A percentile compares a stretch with the other conserved stretches of the same genome.
phyloP scores from a whole-genome alignment of 305 asterid genomes.

The Solanum hybrid region DNA sequence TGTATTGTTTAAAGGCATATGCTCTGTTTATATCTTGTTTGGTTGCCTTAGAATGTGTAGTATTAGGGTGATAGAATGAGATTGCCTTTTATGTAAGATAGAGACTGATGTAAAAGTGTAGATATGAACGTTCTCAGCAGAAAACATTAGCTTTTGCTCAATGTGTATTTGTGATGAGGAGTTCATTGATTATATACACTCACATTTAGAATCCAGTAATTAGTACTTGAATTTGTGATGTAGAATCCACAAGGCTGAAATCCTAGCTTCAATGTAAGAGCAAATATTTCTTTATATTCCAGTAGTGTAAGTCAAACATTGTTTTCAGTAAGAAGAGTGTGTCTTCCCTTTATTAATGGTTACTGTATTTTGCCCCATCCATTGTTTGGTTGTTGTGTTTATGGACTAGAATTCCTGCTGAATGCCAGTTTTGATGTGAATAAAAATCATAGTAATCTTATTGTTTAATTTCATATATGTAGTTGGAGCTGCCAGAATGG shows the following conservation, averaged over 20 bases:
- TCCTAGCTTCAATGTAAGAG: background rate
- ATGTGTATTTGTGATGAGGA: background rate
- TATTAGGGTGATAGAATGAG: background rate
- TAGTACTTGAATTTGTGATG: background rate
- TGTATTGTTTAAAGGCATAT: background rate
- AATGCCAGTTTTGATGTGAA: background rate
- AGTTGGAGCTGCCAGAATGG: constrained; percentile 47
- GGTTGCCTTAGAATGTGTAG: background rate
- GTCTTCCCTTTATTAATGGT: background rate
- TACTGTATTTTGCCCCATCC: background rate
- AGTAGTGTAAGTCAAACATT: background rate
- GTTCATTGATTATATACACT: background rate
- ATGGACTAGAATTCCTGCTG: background rate
- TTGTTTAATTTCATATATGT: background rate
- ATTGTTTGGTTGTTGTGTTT: too few relatives aligned
- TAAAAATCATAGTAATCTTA: background rate
- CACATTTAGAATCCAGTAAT: background rate
- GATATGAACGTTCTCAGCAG: background rate
- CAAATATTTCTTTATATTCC: background rate
- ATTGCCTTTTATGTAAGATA: background rate
- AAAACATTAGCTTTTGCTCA: background rate
- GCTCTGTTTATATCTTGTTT: background rate
- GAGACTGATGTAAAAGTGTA: background rate
- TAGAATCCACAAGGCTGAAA: background rate
- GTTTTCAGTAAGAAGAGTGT: background rate